These are phyloP conservation scores for Kluyveromyces marxianus DNA, from an alignment of 1,139 yeast genomes.

Conservation along the genomic window DNA sequence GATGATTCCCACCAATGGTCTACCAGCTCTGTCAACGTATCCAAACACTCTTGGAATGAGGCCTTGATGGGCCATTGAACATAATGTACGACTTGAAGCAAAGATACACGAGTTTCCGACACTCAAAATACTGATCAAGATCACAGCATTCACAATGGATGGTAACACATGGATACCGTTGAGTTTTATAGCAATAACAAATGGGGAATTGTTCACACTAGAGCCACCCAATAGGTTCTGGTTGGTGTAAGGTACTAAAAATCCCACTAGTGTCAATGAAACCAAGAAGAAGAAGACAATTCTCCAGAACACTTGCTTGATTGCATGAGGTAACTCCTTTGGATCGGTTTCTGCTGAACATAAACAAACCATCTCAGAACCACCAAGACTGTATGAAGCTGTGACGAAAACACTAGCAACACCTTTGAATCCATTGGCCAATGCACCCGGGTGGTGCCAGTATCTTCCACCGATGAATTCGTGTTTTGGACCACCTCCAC, in stretches of 20 bases:
- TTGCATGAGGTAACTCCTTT: constrained; percentile 56
- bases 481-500: constrained; percentile 57
- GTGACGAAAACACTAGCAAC: constrained; percentile 72
- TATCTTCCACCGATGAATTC: constrained; percentile 47
- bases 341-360: constrained; percentile 84
- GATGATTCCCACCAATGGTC: constrained; percentile 52
- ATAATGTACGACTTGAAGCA: constrained; percentile 75
- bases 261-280: constrained; percentile 53
- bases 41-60: constrained; percentile 69
- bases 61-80: constrained; percentile 74
- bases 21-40: constrained; percentile 52
- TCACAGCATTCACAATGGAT: constrained; percentile 64
- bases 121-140: constrained; percentile 58
- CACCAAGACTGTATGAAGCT: constrained; percentile 79
- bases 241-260: constrained; percentile 59
- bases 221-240: constrained; percentile 42
- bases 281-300: constrained; percentile 56
- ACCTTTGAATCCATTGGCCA: constrained; percentile 66
- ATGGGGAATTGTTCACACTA: constrained; percentile 59
- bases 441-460: constrained; percentile 58
- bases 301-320: constrained; percentile 70
- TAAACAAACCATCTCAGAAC: constrained; percentile 73
- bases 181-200: constrained; percentile 55
- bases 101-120: constrained; percentile 72
- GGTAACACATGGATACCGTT: constrained; percentile 55